A percentile compares a stretch with the other conserved stretches of the same genome.
Evolutionary conservation across 345 rosid genomes (phyloP).

Genomic region (Eucalyptus coolabah): DNA sequence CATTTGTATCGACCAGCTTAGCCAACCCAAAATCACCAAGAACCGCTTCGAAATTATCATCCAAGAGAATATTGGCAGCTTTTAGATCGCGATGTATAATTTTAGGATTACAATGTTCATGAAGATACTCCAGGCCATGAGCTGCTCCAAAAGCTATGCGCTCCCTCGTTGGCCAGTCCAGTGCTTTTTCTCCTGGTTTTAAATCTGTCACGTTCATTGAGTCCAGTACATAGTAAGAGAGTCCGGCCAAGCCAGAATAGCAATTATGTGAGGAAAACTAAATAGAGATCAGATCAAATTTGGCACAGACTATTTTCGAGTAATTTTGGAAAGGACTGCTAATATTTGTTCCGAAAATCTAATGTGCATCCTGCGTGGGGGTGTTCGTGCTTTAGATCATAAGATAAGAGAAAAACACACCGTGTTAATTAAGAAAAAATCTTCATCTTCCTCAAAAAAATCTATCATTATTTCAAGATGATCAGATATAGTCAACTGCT

Average conservation of each 20-base stretch:
- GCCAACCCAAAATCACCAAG: slow-evolving; percentile 86
- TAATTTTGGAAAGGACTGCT: not conserved
- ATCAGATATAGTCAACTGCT: not conserved
- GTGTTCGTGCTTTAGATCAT: not conserved
- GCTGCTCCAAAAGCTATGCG: slow-evolving; percentile 79
- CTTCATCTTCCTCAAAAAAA: not conserved
- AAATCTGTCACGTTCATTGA: slow-evolving; percentile 20
- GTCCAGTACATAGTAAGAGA: not conserved
- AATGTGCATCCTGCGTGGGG: not conserved
- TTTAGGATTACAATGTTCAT: slow-evolving; percentile 77
- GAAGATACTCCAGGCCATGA: slow-evolving; percentile 78
- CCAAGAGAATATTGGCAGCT: slow-evolving; percentile 81
- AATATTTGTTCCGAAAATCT: not conserved
- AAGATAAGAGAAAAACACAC: not conserved
- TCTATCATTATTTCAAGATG: not conserved
- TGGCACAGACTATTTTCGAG: not conserved
- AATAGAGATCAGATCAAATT: not conserved
- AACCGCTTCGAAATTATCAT: slow-evolving; percentile 74
- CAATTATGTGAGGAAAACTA: not conserved
- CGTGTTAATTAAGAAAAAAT: not conserved
- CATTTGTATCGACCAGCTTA: slow-evolving; percentile 46
- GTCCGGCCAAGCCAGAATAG: not conserved
- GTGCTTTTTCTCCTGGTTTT: slow-evolving; percentile 57
- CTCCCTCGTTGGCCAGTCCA: slow-evolving; percentile 82
- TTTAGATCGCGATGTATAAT: slow-evolving; percentile 88